These are phyloP conservation scores for Mycena leptocephala DNA, from an alignment of 768 basidiomycete species.

Conservation along the genomic window DNA sequence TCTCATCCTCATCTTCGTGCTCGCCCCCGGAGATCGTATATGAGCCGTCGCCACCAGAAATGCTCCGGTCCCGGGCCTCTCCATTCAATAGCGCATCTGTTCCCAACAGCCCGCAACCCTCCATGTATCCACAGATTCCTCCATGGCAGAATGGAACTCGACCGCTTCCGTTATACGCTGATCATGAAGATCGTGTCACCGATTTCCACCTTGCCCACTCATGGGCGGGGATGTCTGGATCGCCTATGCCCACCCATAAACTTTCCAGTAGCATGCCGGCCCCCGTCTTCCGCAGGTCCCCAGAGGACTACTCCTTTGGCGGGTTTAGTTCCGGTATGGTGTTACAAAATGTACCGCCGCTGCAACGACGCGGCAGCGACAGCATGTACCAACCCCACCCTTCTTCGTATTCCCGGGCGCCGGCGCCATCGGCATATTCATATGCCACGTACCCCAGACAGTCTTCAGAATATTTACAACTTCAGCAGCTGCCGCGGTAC, in stretches of 20 bases:
- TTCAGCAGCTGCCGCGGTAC: too few species aligned
- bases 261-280: neutral
- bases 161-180: neutral
- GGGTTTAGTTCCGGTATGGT: neutral
- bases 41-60: neutral
- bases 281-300: neutral
- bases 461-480: neutral
- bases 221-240: neutral
- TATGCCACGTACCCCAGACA: neutral
- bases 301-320: neutral
- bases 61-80: neutral
- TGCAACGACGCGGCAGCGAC: neutral
- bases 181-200: conserved; percentile 6
- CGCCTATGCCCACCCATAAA: neutral
- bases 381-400: neutral
- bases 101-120: neutral
- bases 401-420: neutral
- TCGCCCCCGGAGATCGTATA: neutral
- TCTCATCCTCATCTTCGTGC: neutral
- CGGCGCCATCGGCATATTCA: neutral
- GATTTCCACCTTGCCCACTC: neutral
- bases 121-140: neutral
- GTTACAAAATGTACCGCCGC: neutral
- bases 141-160: neutral
- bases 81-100: neutral